These are phyloP conservation scores for Scenedesmus sp. DNA, from an alignment of 163 green algal species.

Conservation along the genomic window DNA sequence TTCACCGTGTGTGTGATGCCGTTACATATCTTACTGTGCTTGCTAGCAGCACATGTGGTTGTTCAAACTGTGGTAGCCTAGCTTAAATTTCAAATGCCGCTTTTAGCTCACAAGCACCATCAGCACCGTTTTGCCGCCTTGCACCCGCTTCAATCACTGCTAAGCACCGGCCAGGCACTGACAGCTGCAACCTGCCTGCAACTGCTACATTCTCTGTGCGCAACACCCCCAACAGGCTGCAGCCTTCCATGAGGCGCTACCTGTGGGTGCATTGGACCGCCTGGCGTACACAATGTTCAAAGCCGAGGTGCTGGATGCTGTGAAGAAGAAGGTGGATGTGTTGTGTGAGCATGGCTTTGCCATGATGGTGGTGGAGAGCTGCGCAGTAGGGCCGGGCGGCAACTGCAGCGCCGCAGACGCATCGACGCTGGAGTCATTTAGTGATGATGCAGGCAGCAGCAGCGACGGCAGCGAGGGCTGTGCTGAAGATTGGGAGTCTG, in stretches of 20 bases:
- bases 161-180: too few relatives aligned
- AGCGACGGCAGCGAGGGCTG: background rate
- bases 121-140: too few relatives aligned
- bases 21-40: too few relatives aligned
- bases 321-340: conserved; percentile 40
- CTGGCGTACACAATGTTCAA: conserved; percentile 54
- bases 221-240: conserved; percentile 13
- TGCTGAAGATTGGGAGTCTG: background rate
- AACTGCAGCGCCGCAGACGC: background rate
- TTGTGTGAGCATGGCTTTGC: conserved; percentile 45
- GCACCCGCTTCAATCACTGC: too few relatives aligned
- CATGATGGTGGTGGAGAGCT: conserved; percentile 53
- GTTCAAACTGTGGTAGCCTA: too few relatives aligned
- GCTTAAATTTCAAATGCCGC: too few relatives aligned
- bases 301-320: conserved; percentile 53
- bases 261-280: conserved; percentile 27
- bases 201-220: background rate
- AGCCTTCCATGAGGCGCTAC: conserved; percentile 40
- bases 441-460: conserved; percentile 8
- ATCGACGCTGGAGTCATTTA: background rate
- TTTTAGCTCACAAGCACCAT: too few relatives aligned
- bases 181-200: background rate
- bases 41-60: too few relatives aligned
- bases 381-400: background rate
- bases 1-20: too few relatives aligned